phyloP scores from a whole-genome alignment of 108 stramenopile genomes.

The Epithemia pelagica region DNA sequence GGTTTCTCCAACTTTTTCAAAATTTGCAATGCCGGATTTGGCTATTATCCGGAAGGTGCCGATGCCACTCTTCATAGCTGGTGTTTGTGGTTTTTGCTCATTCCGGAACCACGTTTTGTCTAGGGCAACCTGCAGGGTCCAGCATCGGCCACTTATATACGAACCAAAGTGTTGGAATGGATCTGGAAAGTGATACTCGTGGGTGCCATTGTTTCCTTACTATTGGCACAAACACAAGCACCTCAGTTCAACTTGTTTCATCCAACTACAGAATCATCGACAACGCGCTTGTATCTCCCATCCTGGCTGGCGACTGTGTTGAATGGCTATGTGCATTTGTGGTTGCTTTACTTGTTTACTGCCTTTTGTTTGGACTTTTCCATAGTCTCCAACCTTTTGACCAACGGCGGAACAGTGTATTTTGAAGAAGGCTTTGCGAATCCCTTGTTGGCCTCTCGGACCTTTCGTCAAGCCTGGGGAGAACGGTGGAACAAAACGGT shows the following conservation, averaged over 20 bases:
- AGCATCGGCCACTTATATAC: background rate
- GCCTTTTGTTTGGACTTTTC: conserved; percentile 27
- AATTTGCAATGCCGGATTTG: conserved; percentile 15
- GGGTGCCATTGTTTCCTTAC: background rate
- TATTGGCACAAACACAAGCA: background rate
- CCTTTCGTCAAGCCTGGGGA: conserved; percentile 26
- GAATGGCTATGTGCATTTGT: conserved; percentile 25
- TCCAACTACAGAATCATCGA: background rate
- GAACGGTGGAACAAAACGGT: conserved; percentile 33
- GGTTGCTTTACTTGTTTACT: conserved; percentile 20
- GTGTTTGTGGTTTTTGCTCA: conserved; percentile 21
- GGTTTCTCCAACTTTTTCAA: conserved; percentile 30
- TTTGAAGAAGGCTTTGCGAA: conserved; percentile 19
- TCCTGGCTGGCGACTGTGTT: background rate
- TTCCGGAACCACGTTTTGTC: conserved; percentile 26
- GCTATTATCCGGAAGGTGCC: conserved; percentile 19
- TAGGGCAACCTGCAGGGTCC: conserved; percentile 19
- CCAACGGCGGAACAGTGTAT: background rate
- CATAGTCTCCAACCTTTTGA: background rate
- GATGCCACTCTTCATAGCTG: conserved; percentile 16
- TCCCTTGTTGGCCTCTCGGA: conserved; percentile 24
- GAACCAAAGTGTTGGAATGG: background rate
- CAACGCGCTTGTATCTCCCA: background rate
- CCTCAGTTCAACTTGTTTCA: background rate
- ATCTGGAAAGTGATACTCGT: background rate